These are phyloP conservation scores for Isochrysis galbana DNA, from an alignment of 78 protist genomes.

Conservation along the genomic window DNA sequence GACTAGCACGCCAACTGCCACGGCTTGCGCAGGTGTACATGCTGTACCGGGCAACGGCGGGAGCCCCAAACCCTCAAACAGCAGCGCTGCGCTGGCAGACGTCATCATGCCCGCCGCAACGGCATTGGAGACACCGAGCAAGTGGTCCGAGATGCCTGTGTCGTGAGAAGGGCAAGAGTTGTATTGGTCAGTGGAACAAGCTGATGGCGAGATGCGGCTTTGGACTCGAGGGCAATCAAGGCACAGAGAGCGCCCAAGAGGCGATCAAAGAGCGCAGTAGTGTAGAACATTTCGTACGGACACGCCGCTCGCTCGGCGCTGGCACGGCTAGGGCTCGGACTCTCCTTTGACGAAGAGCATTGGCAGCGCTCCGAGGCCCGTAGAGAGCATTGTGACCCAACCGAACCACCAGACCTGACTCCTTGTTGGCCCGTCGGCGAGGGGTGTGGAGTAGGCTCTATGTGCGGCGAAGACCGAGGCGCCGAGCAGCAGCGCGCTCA, in stretches of 20 bases:
- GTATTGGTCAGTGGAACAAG: not conserved
- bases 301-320: too few species aligned
- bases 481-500: too few species aligned
- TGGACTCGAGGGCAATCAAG: not conserved
- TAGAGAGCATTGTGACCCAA: slow-evolving; percentile 47
- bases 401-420: slow-evolving; percentile 41
- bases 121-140: slow-evolving; percentile 28
- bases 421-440: not conserved
- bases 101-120: slow-evolving; percentile 56
- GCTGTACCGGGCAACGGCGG: not conserved
- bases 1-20: not conserved
- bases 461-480: too few species aligned
- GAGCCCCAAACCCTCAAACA: slow-evolving; percentile 7
- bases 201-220: not conserved
- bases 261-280: too few species aligned
- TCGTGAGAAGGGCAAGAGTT: not conserved
- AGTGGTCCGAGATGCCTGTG: not conserved
- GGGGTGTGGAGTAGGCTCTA: not conserved
- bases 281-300: too few species aligned
- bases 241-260: not conserved
- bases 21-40: not conserved
- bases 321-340: too few species aligned
- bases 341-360: not conserved
- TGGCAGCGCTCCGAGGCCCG: slow-evolving; percentile 57
- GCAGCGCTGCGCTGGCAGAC: slow-evolving; percentile 21